Percentiles rank a stretch among this genome's conserved stretches.
These are phyloP conservation scores for Colletotrichum higginsianum DNA, from an alignment of 2,329 filamentous ascomycete genomes.

Conservation along the genomic window DNA sequence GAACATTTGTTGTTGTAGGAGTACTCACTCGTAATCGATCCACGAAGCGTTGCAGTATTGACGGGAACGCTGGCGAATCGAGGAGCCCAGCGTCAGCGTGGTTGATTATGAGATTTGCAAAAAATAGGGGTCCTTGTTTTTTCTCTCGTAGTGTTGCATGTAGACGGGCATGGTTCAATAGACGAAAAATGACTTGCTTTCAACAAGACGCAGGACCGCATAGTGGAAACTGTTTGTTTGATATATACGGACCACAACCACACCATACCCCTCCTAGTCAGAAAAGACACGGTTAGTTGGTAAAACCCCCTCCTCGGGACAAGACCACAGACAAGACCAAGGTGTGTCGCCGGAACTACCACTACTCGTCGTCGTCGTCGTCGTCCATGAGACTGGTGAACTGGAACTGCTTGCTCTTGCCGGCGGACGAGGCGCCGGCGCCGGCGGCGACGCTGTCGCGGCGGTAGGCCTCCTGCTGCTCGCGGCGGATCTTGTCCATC, in stretches of 20 bases:
- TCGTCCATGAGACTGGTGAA: conserved; percentile 69
- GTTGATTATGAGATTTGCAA: conserved; percentile 9
- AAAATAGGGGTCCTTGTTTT: not conserved
- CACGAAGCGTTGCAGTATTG: conserved; percentile 20
- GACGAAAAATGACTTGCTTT: conserved; percentile 13
- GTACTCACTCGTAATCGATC: not conserved
- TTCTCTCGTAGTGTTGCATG: not conserved
- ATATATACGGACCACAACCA: too few relatives aligned
- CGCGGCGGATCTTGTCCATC: conserved; percentile 58
- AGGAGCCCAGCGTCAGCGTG: conserved; percentile 5
- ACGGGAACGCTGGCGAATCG: not conserved
- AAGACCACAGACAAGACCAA: too few relatives aligned
- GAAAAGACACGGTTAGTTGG: too few relatives aligned
- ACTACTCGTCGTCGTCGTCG: conserved; percentile 60
- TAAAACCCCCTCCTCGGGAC: too few relatives aligned
- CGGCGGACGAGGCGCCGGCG: conserved; percentile 46
- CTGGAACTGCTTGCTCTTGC: conserved; percentile 68
- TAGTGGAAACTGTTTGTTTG: too few relatives aligned
- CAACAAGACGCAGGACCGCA: not conserved
- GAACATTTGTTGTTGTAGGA: conserved; percentile 23
- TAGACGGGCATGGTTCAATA: conserved; percentile 28
- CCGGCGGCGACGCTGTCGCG: conserved; percentile 44
- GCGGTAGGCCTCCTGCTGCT: conserved; percentile 55
- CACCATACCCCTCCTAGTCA: too few relatives aligned
- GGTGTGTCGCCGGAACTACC: conserved; percentile 4